These are phyloP conservation scores for rapeseed (Brassica napus) DNA, from an alignment of 345 rosid species.

Conservation along the genomic window Da-Ae NC_063441.1:15617001-15617500, in stretches of 20 bases:
- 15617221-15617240: neutral
- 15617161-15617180: neutral
- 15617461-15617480: neutral
- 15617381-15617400: constrained; percentile 82
- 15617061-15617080: constrained; percentile 25
- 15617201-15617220: neutral
- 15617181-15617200: neutral
- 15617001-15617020: neutral
- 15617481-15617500: neutral
- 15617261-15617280: constrained; percentile 65
- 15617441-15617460: neutral
- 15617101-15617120: neutral
- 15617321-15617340: constrained; percentile 50
- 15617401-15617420: constrained; percentile 57
- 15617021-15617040: no score
- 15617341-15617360: constrained; percentile 54
- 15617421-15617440: constrained; percentile 43
- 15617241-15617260: constrained; percentile 55
- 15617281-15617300: constrained; percentile 59
- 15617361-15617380: constrained; percentile 82
- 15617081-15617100: neutral
- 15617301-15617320: constrained; percentile 59
- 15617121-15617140: neutral
- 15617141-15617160: neutral
- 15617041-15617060: constrained; percentile 18